Conservation (phyloP, 805 yeast species). For the Ogataea parapolymorpha region DNA sequence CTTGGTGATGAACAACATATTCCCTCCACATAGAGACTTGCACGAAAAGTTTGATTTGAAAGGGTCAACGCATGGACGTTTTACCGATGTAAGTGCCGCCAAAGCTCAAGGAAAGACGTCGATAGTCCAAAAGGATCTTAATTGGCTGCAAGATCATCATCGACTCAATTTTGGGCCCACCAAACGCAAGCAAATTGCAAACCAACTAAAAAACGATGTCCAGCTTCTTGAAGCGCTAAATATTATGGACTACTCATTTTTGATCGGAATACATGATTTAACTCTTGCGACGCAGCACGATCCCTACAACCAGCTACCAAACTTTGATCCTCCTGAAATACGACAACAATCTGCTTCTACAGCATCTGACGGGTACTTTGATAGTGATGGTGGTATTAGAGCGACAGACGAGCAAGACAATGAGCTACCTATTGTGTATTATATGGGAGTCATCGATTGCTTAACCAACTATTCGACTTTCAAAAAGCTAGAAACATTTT, state of each 20-base stretch:
- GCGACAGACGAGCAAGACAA: conserved; percentile 63
- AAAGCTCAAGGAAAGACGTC: conserved; percentile 30
- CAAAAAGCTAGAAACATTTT: conserved; percentile 80
- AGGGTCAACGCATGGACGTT: conserved; percentile 86
- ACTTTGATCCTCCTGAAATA: conserved; percentile 25
- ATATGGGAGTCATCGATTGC: conserved; percentile 92
- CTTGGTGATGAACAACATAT: conserved; percentile 92
- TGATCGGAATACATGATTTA: conserved; percentile 84
- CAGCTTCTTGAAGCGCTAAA: conserved; percentile 65
- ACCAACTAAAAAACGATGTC: conserved; percentile 76
- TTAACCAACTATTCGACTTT: conserved; percentile 72
- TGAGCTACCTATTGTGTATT: conserved; percentile 69
- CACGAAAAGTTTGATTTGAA: conserved; percentile 86
- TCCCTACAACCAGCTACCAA: conserved; percentile 22
- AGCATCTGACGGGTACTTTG: conserved; percentile 18
- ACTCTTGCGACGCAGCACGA: conserved; percentile 45
- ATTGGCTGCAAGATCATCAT: conserved; percentile 72
- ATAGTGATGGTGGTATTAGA: conserved; percentile 72
- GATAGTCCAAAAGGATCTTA: conserved; percentile 75
- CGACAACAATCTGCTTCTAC: conserved; percentile 15
- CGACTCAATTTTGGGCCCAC: conserved; percentile 72
- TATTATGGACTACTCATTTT: conserved; percentile 92
- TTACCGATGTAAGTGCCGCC: conserved; percentile 40
- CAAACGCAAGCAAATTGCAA: conserved; percentile 55
- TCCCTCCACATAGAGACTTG: conserved; percentile 88